Percentiles rank a stretch among this genome's conserved stretches.
These are phyloP conservation scores for Exserohilum rostratum DNA, from an alignment of 2,329 filamentous ascomycete genomes.

Conservation along the genomic window DNA sequence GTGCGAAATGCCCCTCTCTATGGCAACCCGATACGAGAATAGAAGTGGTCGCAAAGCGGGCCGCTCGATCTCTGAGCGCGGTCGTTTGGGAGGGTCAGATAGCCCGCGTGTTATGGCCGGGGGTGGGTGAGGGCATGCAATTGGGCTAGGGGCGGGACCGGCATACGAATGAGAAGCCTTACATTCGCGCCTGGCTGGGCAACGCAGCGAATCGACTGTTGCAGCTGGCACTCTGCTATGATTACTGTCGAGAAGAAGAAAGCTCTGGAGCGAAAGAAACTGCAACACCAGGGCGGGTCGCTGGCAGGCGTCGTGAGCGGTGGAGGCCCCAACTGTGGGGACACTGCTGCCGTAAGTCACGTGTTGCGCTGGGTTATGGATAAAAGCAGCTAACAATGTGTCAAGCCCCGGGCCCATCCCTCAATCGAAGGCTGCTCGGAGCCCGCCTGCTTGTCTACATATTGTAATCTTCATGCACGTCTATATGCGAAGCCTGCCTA, in stretches of 20 bases:
- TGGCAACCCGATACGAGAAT: conserved; percentile 20
- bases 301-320: conserved; percentile 26
- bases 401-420: conserved; percentile 17
- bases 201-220: conserved; percentile 37
- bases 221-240: conserved; percentile 23
- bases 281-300: conserved; percentile 28
- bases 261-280: conserved; percentile 22
- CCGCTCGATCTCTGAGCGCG: conserved; percentile 28
- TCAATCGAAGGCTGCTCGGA: conserved; percentile 16
- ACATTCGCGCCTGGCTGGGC: conserved; percentile 40
- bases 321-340: conserved; percentile 23
- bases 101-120: conserved; percentile 39
- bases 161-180: conserved; percentile 42
- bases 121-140: conserved; percentile 36
- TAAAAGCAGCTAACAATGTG: conserved; percentile 24
- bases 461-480: conserved; percentile 14
- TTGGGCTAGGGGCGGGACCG: conserved; percentile 43
- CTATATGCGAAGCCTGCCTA: conserved; percentile 13
- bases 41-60: conserved; percentile 21
- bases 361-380: conserved; percentile 20
- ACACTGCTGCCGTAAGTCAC: conserved; percentile 20
- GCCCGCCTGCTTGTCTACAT: conserved; percentile 19
- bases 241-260: conserved; percentile 14
- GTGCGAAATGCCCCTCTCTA: conserved; percentile 29
- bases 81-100: conserved; percentile 25